Conservation (phyloP, 192 early-diverging fungal genomes). For the Linnemannia elongata region DNA sequence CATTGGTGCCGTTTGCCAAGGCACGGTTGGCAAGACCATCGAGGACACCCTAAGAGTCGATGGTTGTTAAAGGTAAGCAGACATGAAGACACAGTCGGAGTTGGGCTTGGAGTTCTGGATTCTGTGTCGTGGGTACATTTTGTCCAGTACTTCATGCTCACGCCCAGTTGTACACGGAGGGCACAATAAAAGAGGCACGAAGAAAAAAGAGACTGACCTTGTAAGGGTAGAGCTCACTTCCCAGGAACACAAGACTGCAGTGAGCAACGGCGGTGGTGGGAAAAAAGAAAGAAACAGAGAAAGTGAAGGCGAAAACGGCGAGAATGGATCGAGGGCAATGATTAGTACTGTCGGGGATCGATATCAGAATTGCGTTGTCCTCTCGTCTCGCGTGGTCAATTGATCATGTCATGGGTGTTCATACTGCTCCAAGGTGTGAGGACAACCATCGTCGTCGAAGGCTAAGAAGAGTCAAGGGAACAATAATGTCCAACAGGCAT, state of each 20-base stretch:
- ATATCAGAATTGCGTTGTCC: not conserved
- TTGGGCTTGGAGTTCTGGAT: slow-evolving; percentile 6
- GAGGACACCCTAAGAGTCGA: slow-evolving; percentile 65
- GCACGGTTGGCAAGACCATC: slow-evolving; percentile 72
- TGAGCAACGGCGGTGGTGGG: not conserved
- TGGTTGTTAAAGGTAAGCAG: not conserved
- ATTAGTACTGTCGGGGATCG: not conserved
- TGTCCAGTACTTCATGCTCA: not conserved
- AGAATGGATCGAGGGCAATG: not conserved
- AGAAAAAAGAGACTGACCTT: slow-evolving; percentile 52
- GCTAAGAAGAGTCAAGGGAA: slow-evolving; percentile 43
- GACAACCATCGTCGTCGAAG: slow-evolving; percentile 71
- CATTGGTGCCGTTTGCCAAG: slow-evolving; percentile 73
- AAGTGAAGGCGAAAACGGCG: not conserved
- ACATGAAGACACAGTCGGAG: not conserved
- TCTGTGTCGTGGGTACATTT: not conserved
- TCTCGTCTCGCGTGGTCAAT: not conserved
- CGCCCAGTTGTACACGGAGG: not conserved
- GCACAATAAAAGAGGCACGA: not conserved
- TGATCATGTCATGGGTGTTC: not conserved
- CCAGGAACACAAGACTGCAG: slow-evolving; percentile 69
- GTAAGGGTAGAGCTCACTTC: slow-evolving; percentile 71
- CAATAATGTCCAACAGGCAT: not conserved
- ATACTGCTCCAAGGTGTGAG: slow-evolving; percentile 74
- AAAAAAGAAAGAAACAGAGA: slow-evolving; percentile 13